Evolutionary conservation across 192 early-diverging fungal species (phyloP), one percentile per base, ranked within the genome.

Genomic region (Chytriomyces hyalinus): DNA sequence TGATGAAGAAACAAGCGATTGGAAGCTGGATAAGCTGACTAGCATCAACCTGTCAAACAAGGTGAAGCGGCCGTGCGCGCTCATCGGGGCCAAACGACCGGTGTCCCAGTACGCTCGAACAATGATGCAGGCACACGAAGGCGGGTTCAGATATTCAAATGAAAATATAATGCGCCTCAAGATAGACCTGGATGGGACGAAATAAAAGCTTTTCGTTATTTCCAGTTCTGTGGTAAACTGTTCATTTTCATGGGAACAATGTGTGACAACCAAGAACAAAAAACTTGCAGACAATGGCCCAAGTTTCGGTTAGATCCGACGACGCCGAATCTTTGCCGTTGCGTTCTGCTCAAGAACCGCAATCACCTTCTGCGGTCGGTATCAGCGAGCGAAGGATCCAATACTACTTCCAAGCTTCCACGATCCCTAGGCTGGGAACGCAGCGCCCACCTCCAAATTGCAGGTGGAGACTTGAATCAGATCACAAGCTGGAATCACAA

Each of bases 1-100:
- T 47, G 84, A 89, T 65, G 84, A 84, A 53, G 89, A 89, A 67
- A 78, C 64, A 15, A 89, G 88, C 53, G 89, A 87, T 20, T 89
- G 87, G 87, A 70, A 78, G 5, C 65, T 90, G 26, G 69, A 67
- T 44, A 79, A 77, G 28, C 63, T 90, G 4, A 82, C 79, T 1
- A 70, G 69, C 20, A 65, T 81, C 48, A 84, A 83, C 61, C 75
- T 85, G 22, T 80, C 77, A 2, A 83, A 77, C 69, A 79, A 82
- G 67, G 72, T 85, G 0, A 78, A 79, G 51, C 57, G 87, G 36
- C 88, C 87, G 17, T 60, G 60, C 3, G 83, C 84, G 20, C 43
- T 81, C 3, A 46, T 61, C 26, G 77, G 77, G 6, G 49, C 80
- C 24, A 82, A 78, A 49, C n/a, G 86, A 61, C 88, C 88, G 36